A percentile compares a stretch with the other conserved stretches of the same genome.
Conservation (phyloP, 2,329 filamentous ascomycete genomes). For the Macrophomina phaseolina region DNA sequence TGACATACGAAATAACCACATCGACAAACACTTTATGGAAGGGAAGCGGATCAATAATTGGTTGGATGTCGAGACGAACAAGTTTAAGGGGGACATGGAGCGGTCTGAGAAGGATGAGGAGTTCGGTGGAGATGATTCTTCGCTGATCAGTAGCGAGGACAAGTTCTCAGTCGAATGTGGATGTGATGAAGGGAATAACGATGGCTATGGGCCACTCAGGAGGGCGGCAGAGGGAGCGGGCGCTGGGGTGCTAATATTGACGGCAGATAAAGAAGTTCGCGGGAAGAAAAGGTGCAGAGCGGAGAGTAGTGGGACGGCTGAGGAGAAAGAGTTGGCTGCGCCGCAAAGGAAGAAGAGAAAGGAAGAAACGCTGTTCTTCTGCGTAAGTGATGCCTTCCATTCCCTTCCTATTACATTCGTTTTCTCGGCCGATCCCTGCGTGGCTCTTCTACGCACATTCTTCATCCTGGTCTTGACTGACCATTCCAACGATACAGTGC, state of each 20-base stretch:
- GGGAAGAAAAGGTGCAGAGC: not conserved
- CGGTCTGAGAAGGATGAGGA: not conserved
- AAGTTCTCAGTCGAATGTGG: not conserved
- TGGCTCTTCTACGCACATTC: not conserved
- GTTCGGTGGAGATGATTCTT: not conserved
- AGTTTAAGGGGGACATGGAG: slow-evolving; percentile 39
- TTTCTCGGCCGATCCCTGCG: not conserved
- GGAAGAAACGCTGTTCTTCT: slow-evolving; percentile 21
- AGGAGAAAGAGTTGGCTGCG: not conserved
- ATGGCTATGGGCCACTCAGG: not conserved
- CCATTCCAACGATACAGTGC: slow-evolving; percentile 6
- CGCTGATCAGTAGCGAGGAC: not conserved
- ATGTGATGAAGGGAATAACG: not conserved
- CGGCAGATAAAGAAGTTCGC: not conserved
- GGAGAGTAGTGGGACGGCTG: not conserved
- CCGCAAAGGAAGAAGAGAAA: not conserved
- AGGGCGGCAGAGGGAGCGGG: not conserved
- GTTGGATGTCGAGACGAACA: slow-evolving; percentile 51
- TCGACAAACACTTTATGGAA: slow-evolving; percentile 72
- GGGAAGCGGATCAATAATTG: slow-evolving; percentile 64
- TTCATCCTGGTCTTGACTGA: not conserved
- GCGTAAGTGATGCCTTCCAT: slow-evolving; percentile 17
- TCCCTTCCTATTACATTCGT: not conserved
- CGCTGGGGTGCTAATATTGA: not conserved
- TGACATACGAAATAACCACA: slow-evolving; percentile 72